Percentiles rank a stretch among this genome's conserved stretches.
Conservation (phyloP, 805 yeast species). For the Zygosaccharomyces siamensis region DNA sequence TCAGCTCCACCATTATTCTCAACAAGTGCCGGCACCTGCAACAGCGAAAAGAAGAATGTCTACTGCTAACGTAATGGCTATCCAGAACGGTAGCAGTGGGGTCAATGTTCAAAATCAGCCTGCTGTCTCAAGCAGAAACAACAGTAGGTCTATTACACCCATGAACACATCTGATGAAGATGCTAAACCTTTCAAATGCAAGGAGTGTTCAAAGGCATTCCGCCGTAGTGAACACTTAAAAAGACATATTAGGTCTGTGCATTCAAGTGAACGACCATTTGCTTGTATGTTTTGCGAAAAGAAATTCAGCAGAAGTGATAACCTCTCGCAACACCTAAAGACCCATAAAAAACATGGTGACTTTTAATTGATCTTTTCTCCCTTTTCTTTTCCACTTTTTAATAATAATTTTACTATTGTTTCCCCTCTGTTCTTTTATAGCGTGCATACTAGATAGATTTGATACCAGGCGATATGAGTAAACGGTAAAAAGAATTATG, state of each 20-base stretch:
- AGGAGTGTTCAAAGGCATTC: conserved; percentile 41
- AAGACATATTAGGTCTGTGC: conserved; percentile 63
- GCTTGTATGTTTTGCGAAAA: conserved; percentile 54
- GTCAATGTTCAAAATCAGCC: background rate
- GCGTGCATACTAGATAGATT: background rate
- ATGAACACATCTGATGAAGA: conserved; percentile 22
- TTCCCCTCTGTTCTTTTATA: background rate
- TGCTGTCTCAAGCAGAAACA: conserved; percentile 3
- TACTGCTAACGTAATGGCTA: conserved; percentile 15
- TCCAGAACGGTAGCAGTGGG: conserved; percentile 1
- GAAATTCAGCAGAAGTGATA: conserved; percentile 62
- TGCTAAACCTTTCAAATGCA: conserved; percentile 38
- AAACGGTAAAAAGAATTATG: background rate
- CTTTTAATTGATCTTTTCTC: conserved; percentile 8
- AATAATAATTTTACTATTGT: background rate
- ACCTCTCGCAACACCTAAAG: conserved; percentile 59
- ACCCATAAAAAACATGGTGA: conserved; percentile 41
- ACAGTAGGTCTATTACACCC: conserved; percentile 15
- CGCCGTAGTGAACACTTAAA: conserved; percentile 63
- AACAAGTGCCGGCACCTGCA: conserved; percentile 8
- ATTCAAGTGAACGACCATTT: conserved; percentile 55
- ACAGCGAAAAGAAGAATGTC: conserved; percentile 14
- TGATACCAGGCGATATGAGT: background rate
- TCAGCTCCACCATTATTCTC: conserved; percentile 7
- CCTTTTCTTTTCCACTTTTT: no score